Evolutionary conservation across 306 rosid species (phyloP).

Genomic region (Rubus idaeus): DNA sequence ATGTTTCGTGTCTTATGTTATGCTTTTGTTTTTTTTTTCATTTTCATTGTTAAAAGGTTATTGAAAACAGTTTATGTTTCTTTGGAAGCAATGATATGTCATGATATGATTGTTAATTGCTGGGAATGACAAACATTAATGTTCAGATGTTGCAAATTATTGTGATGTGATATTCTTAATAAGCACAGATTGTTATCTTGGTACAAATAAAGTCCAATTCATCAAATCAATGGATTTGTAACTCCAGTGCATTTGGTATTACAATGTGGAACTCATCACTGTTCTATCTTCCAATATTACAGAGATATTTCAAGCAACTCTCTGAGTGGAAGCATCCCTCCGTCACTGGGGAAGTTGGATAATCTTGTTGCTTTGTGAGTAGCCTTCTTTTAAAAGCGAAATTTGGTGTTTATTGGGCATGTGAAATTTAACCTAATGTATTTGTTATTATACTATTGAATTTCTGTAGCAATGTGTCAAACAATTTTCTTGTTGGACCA

Average conservation of each 20-base stretch:
- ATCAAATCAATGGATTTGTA: not conserved
- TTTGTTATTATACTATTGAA: slow-evolving; percentile 23
- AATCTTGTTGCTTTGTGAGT: slow-evolving; percentile 69
- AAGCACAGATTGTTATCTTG: not conserved
- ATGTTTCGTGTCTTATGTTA: not conserved
- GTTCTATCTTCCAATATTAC: slow-evolving; percentile 31
- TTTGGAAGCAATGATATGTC: slow-evolving; percentile 3
- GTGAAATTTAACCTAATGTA: not conserved
- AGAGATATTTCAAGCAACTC: slow-evolving; percentile 96
- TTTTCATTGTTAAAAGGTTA: not conserved
- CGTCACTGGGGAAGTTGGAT: slow-evolving; percentile 74
- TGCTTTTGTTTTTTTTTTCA: not conserved
- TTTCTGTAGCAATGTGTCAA: slow-evolving; percentile 71
- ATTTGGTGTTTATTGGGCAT: not conserved
- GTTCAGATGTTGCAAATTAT: not conserved
- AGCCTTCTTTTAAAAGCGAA: slow-evolving; percentile 12
- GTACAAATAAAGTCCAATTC: not conserved
- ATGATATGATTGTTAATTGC: not conserved
- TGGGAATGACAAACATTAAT: not conserved
- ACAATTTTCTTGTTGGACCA: slow-evolving; percentile 91
- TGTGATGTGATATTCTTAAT: not conserved
- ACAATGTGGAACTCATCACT: slow-evolving; percentile 21
- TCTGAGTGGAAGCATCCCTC: slow-evolving; percentile 78
- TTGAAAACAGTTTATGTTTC: not conserved
- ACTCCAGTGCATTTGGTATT: slow-evolving; percentile 21